These are phyloP conservation scores for Trifolium pratense DNA, from an alignment of 306 rosid species.

Conservation along the genomic window DNA sequence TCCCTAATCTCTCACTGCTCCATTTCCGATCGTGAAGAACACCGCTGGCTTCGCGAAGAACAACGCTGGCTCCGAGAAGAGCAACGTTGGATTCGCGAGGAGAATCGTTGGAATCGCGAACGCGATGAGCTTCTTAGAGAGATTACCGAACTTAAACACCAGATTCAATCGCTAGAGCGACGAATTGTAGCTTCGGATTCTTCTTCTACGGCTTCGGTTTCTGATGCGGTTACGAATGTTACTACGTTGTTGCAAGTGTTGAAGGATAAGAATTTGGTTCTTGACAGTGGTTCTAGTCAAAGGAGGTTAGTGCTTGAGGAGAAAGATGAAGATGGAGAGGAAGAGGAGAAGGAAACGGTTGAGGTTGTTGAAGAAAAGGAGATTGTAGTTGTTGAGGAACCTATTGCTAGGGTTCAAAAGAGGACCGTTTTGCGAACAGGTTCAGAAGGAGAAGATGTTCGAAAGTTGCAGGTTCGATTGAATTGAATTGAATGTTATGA, in stretches of 20 bases:
- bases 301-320: constrained; percentile 54
- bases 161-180: constrained; percentile 60
- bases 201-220: constrained; percentile 43
- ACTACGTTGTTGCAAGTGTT: constrained; percentile 59
- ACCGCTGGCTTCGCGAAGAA: constrained; percentile 86
- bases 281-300: constrained; percentile 56
- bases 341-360: constrained; percentile 22
- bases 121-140: constrained; percentile 70
- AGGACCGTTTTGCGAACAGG: constrained; percentile 58
- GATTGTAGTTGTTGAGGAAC: constrained; percentile 53
- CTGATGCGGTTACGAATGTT: constrained; percentile 56
- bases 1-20: constrained; percentile 49
- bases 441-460: constrained; percentile 86
- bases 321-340: constrained; percentile 48
- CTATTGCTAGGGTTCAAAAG: constrained; percentile 39
- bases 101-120: constrained; percentile 75
- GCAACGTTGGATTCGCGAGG: constrained; percentile 84
- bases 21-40: constrained; percentile 55
- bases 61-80: constrained; percentile 90
- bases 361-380: constrained; percentile 50
- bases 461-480: constrained; percentile 73
- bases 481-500: neutral
- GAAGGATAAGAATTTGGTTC: constrained; percentile 70
- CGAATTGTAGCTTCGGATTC: constrained; percentile 39
- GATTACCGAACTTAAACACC: constrained; percentile 68